phyloP scores from a whole-genome alignment of 495 filamentous ascomycete genomes.

The Aspergillus coremiiformis region DNA sequence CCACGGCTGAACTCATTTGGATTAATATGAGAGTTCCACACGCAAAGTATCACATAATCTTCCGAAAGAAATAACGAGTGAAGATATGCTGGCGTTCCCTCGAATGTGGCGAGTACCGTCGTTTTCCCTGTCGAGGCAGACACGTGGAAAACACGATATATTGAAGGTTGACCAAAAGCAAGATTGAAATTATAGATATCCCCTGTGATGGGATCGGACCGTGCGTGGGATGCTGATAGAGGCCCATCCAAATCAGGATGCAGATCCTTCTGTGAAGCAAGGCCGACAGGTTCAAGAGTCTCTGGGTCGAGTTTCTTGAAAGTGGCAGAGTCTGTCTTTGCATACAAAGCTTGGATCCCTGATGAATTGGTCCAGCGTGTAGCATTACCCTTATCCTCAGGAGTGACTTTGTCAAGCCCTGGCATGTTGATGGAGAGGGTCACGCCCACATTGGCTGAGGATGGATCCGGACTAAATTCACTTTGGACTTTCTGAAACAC shows the following conservation, averaged over 20 bases:
- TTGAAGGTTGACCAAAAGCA: slow-evolving; percentile 32
- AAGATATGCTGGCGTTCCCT: slow-evolving; percentile 52
- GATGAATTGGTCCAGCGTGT: slow-evolving; percentile 17
- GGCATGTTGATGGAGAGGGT: slow-evolving; percentile 53
- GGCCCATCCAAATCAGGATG: slow-evolving; percentile 61
- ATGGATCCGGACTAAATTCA: slow-evolving; percentile 35
- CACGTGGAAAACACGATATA: slow-evolving; percentile 61
- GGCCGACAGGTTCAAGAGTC: slow-evolving; percentile 61
- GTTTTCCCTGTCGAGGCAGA: slow-evolving; percentile 55
- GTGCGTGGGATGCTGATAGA: slow-evolving; percentile 58
- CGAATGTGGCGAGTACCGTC: slow-evolving; percentile 61
- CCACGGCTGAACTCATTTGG: slow-evolving; percentile 44
- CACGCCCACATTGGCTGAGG: slow-evolving; percentile 49
- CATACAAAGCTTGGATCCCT: slow-evolving; percentile 44
- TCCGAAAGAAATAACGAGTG: slow-evolving; percentile 66
- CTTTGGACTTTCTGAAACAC: slow-evolving; percentile 61
- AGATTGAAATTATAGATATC: slow-evolving; percentile 78
- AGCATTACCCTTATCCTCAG: background rate
- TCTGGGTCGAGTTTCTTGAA: slow-evolving; percentile 57
- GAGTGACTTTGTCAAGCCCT: slow-evolving; percentile 24
- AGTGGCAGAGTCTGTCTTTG: slow-evolving; percentile 50
- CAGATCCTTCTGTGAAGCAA: slow-evolving; percentile 48
- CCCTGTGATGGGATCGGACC: slow-evolving; percentile 61
- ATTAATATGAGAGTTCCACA: slow-evolving; percentile 54
- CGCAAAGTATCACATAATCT: slow-evolving; percentile 59